Evolutionary conservation across 257 asterid species (phyloP), one percentile per base, ranked within the genome.

Genomic region (Solanum medicagineum): DNA sequence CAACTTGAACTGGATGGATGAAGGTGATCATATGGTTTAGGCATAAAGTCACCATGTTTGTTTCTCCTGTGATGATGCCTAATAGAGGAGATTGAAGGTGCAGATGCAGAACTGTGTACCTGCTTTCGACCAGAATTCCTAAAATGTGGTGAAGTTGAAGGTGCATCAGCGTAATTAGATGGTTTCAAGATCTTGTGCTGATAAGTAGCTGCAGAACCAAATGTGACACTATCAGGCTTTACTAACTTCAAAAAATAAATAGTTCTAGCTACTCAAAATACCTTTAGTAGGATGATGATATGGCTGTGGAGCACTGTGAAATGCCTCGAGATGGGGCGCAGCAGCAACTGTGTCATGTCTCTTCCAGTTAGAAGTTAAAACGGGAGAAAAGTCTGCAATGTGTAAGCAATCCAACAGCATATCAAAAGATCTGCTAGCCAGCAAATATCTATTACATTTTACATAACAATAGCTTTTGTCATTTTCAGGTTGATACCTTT

Each of bases 31-130:
- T 86, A 80, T 47, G 93, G 87, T 83, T 84, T 84, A 24, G 89
- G 90, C 53, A 93, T 87, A 88, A 90, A 54, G 85, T 86, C 90
- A 83, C 89, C 87, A 56, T n/a, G 17, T 84, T 81, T 89, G 85
- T 87, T 91, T 87, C 86, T 57, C 13, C 54, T 71, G 56, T 91
- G 91, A 79, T 88, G 94, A 9, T 86, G 84, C 65, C 82, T 88
- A 47, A 89, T 86, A 51, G 86, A 54, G 63, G 87, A 85, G 75
- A 84, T 60, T 3, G 89, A 56, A 70, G 90, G 90, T 1, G 93
- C 81, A 45, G 87, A 74, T 45, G 88, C 90, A 63, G 88, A 81
- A 85, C 55, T 85, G 62, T 85, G 88, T 16, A 20, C n/a, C 75
- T 81, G 77, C 84, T 87, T 90, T 86, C 60, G 87, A 22, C 42